Percentiles rank a stretch among this genome's conserved stretches.
Evolutionary conservation across 192 early-diverging fungal species (phyloP).

Genomic region (Backusella psychrophila): DNA sequence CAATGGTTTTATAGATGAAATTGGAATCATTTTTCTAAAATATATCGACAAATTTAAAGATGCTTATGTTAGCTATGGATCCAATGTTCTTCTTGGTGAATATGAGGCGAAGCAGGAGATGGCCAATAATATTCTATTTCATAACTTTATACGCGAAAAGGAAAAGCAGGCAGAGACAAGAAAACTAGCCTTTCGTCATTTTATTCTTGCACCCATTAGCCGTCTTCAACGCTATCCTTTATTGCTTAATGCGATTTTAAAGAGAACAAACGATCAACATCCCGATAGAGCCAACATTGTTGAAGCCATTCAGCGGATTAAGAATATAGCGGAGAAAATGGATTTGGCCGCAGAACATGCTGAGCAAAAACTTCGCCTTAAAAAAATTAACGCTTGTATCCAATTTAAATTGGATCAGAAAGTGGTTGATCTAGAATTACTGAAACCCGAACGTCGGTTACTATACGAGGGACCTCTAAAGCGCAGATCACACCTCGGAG

Average conservation of each 20-base stretch:
- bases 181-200: constrained; percentile 33
- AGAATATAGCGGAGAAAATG: constrained; percentile 15
- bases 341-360: constrained; percentile 1
- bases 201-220: constrained; percentile 74
- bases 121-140: constrained; percentile 58
- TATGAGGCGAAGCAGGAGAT: constrained; percentile 69
- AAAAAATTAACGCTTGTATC: constrained; percentile 23
- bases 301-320: constrained; percentile 4
- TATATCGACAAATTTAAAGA: constrained; percentile 62
- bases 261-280: constrained; percentile 74
- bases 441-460: constrained; percentile 63
- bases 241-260: constrained; percentile 75
- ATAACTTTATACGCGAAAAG: constrained; percentile 70
- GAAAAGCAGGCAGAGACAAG: constrained; percentile 44
- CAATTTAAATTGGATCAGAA: background rate
- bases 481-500: constrained; percentile 17
- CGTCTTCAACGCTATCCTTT: constrained; percentile 84
- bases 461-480: constrained; percentile 79
- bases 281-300: constrained; percentile 70
- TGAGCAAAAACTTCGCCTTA: constrained; percentile 4
- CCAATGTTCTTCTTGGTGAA: constrained; percentile 73
- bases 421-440: constrained; percentile 52
- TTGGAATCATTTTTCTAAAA: constrained; percentile 80
- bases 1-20: constrained; percentile 60
- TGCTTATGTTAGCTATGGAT: constrained; percentile 81